A percentile compares a stretch with the other conserved stretches of the same genome.
phyloP scores from a whole-genome alignment of 805 yeast species.

The Yamadazyma paraphyllophila region DNA sequence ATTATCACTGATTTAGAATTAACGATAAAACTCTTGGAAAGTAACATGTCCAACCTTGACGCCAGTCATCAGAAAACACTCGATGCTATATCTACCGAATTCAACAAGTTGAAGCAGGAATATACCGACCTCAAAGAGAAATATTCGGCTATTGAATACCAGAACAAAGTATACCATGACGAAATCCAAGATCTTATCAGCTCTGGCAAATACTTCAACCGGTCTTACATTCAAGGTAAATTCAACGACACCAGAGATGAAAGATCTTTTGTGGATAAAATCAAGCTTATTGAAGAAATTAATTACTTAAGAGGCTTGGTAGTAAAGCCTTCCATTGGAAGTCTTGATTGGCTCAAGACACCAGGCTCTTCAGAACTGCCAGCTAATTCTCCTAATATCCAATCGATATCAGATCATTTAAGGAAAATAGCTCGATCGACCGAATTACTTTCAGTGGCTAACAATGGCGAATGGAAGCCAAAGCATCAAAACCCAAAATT shows the following conservation, averaged over 20 bases:
- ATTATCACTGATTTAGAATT: constrained; percentile 43
- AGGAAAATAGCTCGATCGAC: constrained; percentile 10
- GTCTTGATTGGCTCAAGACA: constrained; percentile 22
- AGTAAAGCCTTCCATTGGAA: constrained; percentile 3
- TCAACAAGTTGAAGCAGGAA: constrained; percentile 18
- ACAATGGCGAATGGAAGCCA: constrained; percentile 5
- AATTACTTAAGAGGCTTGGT: constrained; percentile 38
- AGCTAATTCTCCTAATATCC: neutral
- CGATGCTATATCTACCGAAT: constrained; percentile 13
- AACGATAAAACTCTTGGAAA: constrained; percentile 45
- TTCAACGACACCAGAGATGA: constrained; percentile 35
- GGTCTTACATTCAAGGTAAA: constrained; percentile 12
- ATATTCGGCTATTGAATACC: constrained; percentile 6
- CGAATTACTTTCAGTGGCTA: constrained; percentile 7
- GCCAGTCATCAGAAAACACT: constrained; percentile 27
- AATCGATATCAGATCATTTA: constrained; percentile 3
- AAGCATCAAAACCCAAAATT: constrained; percentile 16
- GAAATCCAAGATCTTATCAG: constrained; percentile 12
- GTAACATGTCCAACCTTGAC: constrained; percentile 36
- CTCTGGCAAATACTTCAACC: constrained; percentile 10
- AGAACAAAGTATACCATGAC: constrained; percentile 26
- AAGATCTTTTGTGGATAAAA: constrained; percentile 28
- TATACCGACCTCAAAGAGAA: constrained; percentile 3
- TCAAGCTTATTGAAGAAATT: constrained; percentile 46
- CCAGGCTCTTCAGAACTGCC: neutral